Evolutionary conservation across 164 flowering plant species (phyloP).

Genomic region (Echeveria elegans): DNA sequence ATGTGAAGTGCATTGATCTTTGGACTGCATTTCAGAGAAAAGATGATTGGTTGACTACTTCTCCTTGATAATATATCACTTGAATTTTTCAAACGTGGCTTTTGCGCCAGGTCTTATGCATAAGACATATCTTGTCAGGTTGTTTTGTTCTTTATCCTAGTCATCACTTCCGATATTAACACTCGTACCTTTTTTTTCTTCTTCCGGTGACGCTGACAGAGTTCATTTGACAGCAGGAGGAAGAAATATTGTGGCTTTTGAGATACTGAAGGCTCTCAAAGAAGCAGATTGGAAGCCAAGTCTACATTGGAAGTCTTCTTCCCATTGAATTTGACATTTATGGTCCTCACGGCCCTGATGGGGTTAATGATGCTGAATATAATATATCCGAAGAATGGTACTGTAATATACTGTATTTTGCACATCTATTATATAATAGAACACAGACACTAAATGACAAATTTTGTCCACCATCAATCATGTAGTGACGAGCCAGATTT

Average conservation of each 20-base stretch:
- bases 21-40: conserved; percentile 56
- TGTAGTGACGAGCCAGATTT: too few species aligned
- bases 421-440: too few species aligned
- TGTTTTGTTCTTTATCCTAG: background rate
- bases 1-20: conserved; percentile 54
- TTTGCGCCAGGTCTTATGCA: background rate
- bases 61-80: background rate
- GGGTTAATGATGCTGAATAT: background rate
- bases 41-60: conserved; percentile 47
- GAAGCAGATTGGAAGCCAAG: conserved; percentile 49
- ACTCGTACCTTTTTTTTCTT: background rate
- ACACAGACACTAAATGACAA: too few species aligned
- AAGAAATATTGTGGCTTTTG: conserved; percentile 35
- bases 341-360: background rate
- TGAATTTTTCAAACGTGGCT: background rate
- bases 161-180: background rate
- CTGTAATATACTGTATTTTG: too few species aligned
- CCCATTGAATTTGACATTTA: conserved; percentile 33
- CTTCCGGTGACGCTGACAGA: conserved; percentile 51
- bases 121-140: too few species aligned
- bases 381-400: background rate
- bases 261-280: conserved; percentile 33
- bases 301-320: conserved; percentile 33
- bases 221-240: conserved; percentile 39
- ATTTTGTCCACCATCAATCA: too few species aligned